Conservation (phyloP, 148 eudicot genomes). For the Rhododendron mucronatum region DNA sequence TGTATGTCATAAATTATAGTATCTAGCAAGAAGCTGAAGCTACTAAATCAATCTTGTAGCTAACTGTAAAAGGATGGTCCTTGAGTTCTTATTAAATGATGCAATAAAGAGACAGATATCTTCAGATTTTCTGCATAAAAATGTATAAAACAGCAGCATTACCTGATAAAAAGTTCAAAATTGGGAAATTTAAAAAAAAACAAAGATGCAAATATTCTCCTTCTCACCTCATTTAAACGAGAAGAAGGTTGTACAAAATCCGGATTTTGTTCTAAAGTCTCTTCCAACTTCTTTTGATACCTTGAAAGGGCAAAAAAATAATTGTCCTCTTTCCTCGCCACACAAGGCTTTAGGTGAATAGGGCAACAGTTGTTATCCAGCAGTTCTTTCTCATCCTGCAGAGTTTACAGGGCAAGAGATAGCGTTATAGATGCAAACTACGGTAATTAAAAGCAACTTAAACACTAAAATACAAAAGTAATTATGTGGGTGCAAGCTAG, state of each 20-base stretch:
- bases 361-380: conserved; percentile 71
- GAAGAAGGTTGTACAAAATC: conserved; percentile 81
- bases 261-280: conserved; percentile 53
- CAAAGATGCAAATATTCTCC: background rate
- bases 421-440: background rate
- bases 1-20: background rate
- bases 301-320: conserved; percentile 93
- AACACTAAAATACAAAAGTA: background rate
- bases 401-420: conserved; percentile 4
- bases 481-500: background rate
- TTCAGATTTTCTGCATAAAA: background rate
- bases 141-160: background rate
- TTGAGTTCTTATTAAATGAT: background rate
- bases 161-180: background rate
- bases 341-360: conserved; percentile 90
- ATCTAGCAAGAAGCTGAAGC: conserved; percentile 2
- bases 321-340: conserved; percentile 78
- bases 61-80: background rate
- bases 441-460: background rate
- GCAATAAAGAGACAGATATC: background rate
- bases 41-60: background rate
- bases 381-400: conserved; percentile 82
- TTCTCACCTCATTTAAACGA: conserved; percentile 83
- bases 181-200: background rate
- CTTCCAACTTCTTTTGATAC: conserved; percentile 82